Evolutionary conservation across 495 filamentous ascomycete species (phyloP).

Genomic region (Amorphotheca resinae): DNA sequence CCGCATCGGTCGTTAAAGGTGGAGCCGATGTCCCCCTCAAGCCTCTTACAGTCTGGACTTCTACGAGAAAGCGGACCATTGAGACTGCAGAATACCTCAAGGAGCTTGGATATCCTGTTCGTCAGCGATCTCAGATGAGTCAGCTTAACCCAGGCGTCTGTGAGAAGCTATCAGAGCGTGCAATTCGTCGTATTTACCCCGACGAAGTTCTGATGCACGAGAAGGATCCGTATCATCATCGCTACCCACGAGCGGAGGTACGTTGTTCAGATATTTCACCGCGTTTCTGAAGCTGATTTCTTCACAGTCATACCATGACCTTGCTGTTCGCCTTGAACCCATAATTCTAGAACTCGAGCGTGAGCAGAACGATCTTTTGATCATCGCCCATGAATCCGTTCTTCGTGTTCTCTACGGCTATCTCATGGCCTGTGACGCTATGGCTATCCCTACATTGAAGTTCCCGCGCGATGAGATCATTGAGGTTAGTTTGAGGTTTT

Average conservation of each 20-base stretch:
- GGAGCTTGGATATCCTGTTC: constrained; percentile 66
- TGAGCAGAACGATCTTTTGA: constrained; percentile 90
- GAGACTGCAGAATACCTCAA: constrained; percentile 80
- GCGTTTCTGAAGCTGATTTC: constrained; percentile 2
- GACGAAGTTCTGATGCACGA: constrained; percentile 90
- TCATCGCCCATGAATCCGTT: constrained; percentile 96
- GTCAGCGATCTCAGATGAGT: constrained; percentile 88
- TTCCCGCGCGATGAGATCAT: constrained; percentile 97
- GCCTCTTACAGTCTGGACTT: constrained; percentile 86
- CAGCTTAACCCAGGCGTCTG: constrained; percentile 94
- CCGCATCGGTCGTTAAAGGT: constrained; percentile 52
- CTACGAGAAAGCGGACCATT: constrained; percentile 75
- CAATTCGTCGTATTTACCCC: constrained; percentile 67
- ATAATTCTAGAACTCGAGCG: constrained; percentile 97
- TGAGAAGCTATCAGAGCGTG: constrained; percentile 74
- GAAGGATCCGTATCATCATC: constrained; percentile 90
- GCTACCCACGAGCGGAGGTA: constrained; percentile 91
- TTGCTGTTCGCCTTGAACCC: constrained; percentile 94
- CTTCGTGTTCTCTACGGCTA: constrained; percentile 94
- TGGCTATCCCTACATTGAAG: constrained; percentile 82
- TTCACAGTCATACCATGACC: constrained; percentile 78
- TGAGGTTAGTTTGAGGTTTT: constrained; percentile 41
- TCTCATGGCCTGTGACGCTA: constrained; percentile 96
- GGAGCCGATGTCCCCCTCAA: constrained; percentile 58
- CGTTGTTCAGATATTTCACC: constrained; percentile 18